These are phyloP conservation scores for Aspergillus steynii DNA, from an alignment of 495 filamentous ascomycete genomes.

Conservation along the genomic window DNA sequence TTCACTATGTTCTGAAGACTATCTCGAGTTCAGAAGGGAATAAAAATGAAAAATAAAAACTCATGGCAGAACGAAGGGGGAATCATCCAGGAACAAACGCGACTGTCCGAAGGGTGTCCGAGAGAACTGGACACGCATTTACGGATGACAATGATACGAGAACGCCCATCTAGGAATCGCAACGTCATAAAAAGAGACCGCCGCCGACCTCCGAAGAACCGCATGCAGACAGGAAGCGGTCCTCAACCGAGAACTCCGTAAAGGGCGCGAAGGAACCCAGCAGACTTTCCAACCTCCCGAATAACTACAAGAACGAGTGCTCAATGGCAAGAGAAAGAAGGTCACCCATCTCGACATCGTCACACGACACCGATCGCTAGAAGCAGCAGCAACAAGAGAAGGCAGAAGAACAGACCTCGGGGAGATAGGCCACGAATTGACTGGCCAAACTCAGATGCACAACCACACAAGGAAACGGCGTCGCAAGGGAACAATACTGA, in stretches of 20 bases:
- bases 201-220: constrained; percentile 3
- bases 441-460: constrained; percentile 12
- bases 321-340: neutral
- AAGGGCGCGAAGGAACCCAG: neutral
- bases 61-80: constrained; percentile 26
- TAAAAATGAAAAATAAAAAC: constrained; percentile 13
- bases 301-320: neutral
- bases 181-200: constrained; percentile 10
- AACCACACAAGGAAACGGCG: constrained; percentile 15
- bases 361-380: neutral
- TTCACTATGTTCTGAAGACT: neutral
- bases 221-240: constrained; percentile 10
- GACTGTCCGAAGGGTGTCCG: neutral
- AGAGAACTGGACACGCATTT: constrained; percentile 8
- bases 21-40: neutral
- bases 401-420: neutral
- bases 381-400: constrained; percentile 6
- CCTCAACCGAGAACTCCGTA: neutral
- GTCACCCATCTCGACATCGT: neutral
- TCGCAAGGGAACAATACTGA: constrained; percentile 27
- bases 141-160: constrained; percentile 11
- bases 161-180: constrained; percentile 12
- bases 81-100: constrained; percentile 36
- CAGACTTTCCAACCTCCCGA: neutral
- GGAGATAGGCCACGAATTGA: constrained; percentile 1